A percentile compares a stretch with the other conserved stretches of the same genome.
phyloP scores from a whole-genome alignment of 345 rosid genomes.

The Luvunga scandens region DNA sequence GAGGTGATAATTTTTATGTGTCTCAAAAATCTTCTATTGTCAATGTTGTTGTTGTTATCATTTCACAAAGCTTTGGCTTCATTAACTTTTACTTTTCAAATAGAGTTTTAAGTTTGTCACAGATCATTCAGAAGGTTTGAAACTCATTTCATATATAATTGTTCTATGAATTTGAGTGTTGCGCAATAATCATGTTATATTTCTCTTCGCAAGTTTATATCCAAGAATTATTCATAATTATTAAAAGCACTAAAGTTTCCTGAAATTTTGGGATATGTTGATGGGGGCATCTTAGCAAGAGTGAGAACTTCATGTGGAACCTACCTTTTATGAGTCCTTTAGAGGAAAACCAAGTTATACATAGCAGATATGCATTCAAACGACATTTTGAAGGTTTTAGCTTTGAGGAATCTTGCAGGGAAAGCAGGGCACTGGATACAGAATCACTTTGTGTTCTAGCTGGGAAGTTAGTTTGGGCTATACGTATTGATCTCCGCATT shows the following conservation, averaged over 20 bases:
- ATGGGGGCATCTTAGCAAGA: neutral
- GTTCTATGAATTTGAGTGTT: neutral
- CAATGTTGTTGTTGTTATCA: neutral
- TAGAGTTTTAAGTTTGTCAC: neutral
- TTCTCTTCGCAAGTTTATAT: no score
- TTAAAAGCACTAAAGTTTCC: neutral
- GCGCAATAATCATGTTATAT: neutral
- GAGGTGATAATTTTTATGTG: constrained; percentile 44
- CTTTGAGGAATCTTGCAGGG: constrained; percentile 51
- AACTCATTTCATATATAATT: neutral
- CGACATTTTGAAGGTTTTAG: constrained; percentile 14
- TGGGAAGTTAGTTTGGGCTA: constrained; percentile 90
- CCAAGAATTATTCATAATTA: neutral
- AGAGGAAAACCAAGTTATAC: constrained; percentile 1
- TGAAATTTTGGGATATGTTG: constrained; percentile 3
- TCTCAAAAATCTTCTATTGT: neutral
- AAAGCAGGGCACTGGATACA: constrained; percentile 91
- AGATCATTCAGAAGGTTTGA: neutral
- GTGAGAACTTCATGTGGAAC: neutral
- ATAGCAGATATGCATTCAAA: neutral
- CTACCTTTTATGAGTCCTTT: neutral
- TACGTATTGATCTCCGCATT: constrained; percentile 87
- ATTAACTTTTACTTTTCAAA: neutral
- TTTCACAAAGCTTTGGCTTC: neutral
- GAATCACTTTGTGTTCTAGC: constrained; percentile 92